Evolutionary conservation across 2,329 filamentous ascomycete species (phyloP).

Genomic region (Verticillium alfalfae): DNA sequence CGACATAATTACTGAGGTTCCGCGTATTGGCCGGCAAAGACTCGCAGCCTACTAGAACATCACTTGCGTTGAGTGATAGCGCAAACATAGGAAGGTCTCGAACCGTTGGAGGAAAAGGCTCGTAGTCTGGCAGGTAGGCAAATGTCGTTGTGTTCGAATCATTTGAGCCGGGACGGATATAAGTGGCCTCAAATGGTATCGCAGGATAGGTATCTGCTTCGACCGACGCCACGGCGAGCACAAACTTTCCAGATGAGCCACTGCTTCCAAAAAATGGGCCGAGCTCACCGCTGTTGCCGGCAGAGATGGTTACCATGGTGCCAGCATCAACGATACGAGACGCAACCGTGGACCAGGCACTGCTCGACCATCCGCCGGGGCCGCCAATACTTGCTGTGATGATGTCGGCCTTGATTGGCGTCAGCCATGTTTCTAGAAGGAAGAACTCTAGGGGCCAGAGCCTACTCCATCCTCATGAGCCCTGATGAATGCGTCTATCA

Average conservation of each 20-base stretch:
- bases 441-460: background rate
- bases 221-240: conserved; percentile 36
- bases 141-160: conserved; percentile 1
- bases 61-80: conserved; percentile 13
- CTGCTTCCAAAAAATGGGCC: conserved; percentile 32
- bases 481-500: conserved; percentile 22
- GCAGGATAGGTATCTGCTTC: conserved; percentile 13
- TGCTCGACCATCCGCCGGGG: conserved; percentile 17
- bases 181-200: conserved; percentile 6
- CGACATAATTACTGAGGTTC: conserved; percentile 32
- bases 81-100: conserved; percentile 17
- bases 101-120: conserved; percentile 1
- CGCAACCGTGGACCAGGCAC: conserved; percentile 25
- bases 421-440: background rate
- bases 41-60: conserved; percentile 28
- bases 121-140: conserved; percentile 3
- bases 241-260: conserved; percentile 31
- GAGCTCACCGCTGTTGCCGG: conserved; percentile 33
- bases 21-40: conserved; percentile 25
- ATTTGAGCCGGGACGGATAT: background rate
- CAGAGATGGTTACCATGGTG: conserved; percentile 31
- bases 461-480: conserved; percentile 20
- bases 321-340: conserved; percentile 33
- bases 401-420: conserved; percentile 16
- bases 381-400: conserved; percentile 26